phyloP scores from a whole-genome alignment of 805 yeast genomes.

The Yarrowia divulgata region DNA sequence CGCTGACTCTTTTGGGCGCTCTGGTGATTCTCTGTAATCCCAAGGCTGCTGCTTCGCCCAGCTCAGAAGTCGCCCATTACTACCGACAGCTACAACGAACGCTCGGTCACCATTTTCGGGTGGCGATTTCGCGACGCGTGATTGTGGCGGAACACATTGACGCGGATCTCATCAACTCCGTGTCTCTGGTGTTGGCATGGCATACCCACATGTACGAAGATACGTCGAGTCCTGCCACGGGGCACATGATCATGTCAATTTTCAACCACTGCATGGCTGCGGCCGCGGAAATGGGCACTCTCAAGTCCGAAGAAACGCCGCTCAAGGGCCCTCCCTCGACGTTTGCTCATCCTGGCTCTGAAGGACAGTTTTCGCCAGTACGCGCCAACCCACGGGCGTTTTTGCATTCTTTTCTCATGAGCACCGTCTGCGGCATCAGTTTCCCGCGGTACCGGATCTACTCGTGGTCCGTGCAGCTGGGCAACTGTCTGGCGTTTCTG shows the following conservation, averaged over 20 bases:
- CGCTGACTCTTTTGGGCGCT: conserved; percentile 16
- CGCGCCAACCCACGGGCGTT: conserved; percentile 31
- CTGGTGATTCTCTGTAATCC: conserved; percentile 29
- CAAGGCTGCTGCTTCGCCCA: conserved; percentile 6
- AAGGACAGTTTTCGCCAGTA: conserved; percentile 27
- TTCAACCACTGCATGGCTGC: conserved; percentile 36
- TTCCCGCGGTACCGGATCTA: conserved; percentile 34
- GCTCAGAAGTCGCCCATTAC: conserved; percentile 19
- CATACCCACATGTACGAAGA: conserved; percentile 38
- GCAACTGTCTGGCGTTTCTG: conserved; percentile 32
- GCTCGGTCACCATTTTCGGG: conserved; percentile 13
- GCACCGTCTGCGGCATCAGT: conserved; percentile 24
- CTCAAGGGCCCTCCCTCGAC: conserved; percentile 30
- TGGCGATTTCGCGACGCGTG: conserved; percentile 15
- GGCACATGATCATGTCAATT: conserved; percentile 38
- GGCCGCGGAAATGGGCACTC: conserved; percentile 36
- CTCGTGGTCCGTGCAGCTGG: conserved; percentile 38
- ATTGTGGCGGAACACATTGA: conserved; percentile 31
- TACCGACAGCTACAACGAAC: conserved; percentile 32
- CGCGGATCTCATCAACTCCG: conserved; percentile 23
- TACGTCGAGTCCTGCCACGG: conserved; percentile 22
- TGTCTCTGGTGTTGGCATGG: conserved; percentile 31
- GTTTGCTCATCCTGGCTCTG: conserved; percentile 27
- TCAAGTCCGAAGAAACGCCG: conserved; percentile 26
- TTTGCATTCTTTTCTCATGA: conserved; percentile 32